Evolutionary conservation across 257 asterid species (phyloP).

Genomic region (Hygrophila difformis): DNA sequence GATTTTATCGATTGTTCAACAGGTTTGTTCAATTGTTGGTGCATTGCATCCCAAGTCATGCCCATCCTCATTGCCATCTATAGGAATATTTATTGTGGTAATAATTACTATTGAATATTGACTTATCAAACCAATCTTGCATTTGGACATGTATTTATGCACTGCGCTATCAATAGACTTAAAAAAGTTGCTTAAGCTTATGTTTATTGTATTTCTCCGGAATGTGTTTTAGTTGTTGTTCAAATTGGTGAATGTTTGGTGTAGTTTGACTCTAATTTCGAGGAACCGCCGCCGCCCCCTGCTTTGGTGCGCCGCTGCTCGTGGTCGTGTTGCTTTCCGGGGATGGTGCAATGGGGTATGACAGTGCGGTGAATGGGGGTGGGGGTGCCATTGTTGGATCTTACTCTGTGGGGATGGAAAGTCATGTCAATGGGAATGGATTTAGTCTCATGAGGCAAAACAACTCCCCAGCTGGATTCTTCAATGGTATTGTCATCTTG

Average conservation of each 20-base stretch:
- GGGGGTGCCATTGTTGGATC: conserved; percentile 50
- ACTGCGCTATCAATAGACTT: too few species aligned
- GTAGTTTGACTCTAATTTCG: too few species aligned
- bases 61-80: conserved; percentile 56
- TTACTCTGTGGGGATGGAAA: conserved; percentile 43
- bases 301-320: too few species aligned
- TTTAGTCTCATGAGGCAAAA: conserved; percentile 65
- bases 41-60: conserved; percentile 71
- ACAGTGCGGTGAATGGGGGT: conserved; percentile 35
- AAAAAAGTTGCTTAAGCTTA: not conserved
- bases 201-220: too few species aligned
- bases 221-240: too few species aligned
- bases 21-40: conserved; percentile 28
- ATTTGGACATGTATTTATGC: not conserved
- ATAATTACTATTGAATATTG: conserved; percentile 15
- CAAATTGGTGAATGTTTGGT: too few species aligned
- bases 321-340: too few species aligned
- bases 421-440: conserved; percentile 21
- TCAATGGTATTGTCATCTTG: conserved; percentile 34
- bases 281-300: too few species aligned
- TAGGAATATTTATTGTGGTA: conserved; percentile 83
- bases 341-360: too few species aligned
- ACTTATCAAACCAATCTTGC: not conserved
- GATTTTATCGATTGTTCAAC: conserved; percentile 13
- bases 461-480: conserved; percentile 84